These are phyloP conservation scores for Cystofilobasidium bisporidii DNA, from an alignment of 768 basidiomycete genomes.

Conservation along the genomic window DNA sequence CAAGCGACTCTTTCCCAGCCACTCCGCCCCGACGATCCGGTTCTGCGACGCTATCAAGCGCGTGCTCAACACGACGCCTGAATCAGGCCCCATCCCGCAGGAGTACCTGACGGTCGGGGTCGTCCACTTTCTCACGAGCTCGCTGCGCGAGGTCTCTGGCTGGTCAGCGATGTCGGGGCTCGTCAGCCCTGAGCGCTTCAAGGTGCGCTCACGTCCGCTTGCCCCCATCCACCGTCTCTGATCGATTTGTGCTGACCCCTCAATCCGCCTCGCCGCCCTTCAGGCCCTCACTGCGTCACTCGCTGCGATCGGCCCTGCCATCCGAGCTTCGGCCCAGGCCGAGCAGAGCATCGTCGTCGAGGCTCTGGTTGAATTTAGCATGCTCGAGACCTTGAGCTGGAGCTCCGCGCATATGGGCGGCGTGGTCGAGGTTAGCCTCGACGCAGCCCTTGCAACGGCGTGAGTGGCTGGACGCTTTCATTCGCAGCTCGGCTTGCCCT, in stretches of 20 bases:
- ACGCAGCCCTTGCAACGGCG: conserved; percentile 35
- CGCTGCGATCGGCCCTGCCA: background rate
- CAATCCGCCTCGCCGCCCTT: no score
- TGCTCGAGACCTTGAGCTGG: conserved; percentile 34
- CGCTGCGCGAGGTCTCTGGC: conserved; percentile 34
- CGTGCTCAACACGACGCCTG: conserved; percentile 7
- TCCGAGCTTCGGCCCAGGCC: background rate
- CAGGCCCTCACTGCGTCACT: conserved; percentile 17
- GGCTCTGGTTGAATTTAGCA: conserved; percentile 32
- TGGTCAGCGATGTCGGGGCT: conserved; percentile 35
- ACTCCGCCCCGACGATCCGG: background rate
- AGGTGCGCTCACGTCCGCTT: conserved; percentile 29
- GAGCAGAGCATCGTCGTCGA: conserved; percentile 5
- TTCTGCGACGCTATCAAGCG: conserved; percentile 29
- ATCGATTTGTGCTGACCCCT: no score
- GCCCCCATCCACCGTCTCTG: no score
- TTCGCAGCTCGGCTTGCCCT: background rate
- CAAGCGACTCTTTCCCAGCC: conserved; percentile 17
- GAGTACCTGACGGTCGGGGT: conserved; percentile 14
- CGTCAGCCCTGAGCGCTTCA: conserved; percentile 31
- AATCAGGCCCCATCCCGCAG: background rate
- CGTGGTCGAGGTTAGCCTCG: conserved; percentile 32
- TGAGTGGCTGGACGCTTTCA: conserved; percentile 17
- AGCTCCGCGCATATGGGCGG: conserved; percentile 33
- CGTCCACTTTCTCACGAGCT: conserved; percentile 30